phyloP scores from a whole-genome alignment of 441 rosid genomes.

The Erodium trifolium region DNA sequence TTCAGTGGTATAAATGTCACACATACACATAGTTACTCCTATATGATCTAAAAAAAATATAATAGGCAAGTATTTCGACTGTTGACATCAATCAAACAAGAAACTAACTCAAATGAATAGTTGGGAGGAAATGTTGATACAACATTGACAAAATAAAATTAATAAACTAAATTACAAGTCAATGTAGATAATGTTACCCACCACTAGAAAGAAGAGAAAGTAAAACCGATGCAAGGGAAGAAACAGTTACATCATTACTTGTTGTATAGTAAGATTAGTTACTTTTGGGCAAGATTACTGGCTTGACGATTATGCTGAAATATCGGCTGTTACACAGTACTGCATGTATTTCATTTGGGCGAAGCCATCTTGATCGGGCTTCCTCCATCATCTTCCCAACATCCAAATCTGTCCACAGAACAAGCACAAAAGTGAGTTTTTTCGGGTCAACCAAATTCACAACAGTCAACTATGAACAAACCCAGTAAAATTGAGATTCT shows the following conservation, averaged over 20 bases:
- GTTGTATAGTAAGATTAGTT: conserved; percentile 20
- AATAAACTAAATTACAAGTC: not conserved
- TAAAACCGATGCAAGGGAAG: not conserved
- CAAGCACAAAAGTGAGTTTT: conserved; percentile 12
- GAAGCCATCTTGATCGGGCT: conserved; percentile 80
- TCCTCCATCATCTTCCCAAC: conserved; percentile 52
- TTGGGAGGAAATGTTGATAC: not conserved
- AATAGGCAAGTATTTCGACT: too few species aligned
- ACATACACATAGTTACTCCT: too few species aligned
- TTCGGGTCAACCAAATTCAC: not conserved
- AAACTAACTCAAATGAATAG: not conserved
- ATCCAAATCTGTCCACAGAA: conserved; percentile 62
- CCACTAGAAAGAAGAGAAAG: not conserved
- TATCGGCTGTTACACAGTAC: conserved; percentile 58
- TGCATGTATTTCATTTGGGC: conserved; percentile 93
- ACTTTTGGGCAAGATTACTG: conserved; percentile 71
- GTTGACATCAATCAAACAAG: not conserved
- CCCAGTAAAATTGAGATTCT: not conserved
- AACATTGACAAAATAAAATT: not conserved
- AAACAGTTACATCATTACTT: not conserved
- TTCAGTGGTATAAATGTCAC: too few species aligned
- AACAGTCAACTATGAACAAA: not conserved
- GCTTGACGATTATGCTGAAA: conserved; percentile 72
- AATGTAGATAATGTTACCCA: not conserved
- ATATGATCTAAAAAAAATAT: too few species aligned